Base-by-base conservation (phyloP, 768 basidiomycete genomes). In the Collybiopsis confluens region DNA sequence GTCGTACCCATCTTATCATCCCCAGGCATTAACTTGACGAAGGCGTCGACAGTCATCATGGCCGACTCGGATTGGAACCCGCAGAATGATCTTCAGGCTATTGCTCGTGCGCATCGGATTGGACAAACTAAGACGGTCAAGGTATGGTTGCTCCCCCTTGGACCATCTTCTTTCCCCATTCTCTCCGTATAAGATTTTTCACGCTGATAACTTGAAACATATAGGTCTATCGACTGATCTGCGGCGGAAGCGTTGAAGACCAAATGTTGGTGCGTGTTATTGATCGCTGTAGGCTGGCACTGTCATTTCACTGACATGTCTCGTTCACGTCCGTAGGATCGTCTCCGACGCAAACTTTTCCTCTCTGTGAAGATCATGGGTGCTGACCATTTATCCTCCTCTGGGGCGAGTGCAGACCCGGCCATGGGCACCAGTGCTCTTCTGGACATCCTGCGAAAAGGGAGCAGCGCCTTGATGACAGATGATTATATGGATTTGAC, bases 21-120 rank as follows among this genome's bases (percentile, higher is more conserved):
- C 74, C n/a, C n/a, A 72, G 89, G 90, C 45, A 90, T 92, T 69
- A 92, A 92, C 62, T 75, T 92, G 46, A 90, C 90, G 52, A 90
- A 79, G 55, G 90, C 90, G 4, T 80, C 88, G 43, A 85, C 82
- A 2, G 88, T 90, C 58, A 83, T 91, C 63, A 86, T 92, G 76
- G 87, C 85, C 58, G 90, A 92, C 64, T 79, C 75, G 0, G 81
- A 82, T 43, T 83, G 82, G 81, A 83, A 83, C 64, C 82, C 82
- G 15, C 80, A 90, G 65, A 91, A 89, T 64, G 90, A 92, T 64
- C 69, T 92, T 5, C 90, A 92, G 68, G 90, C 90, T 0, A 90
- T 92, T 65, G 90, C 90, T 21, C 77, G 90, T 38, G 90, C 90
- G 0, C 90, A 92, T 65, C 80, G 90, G 9, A 87, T 89, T 51